Percentiles rank a stretch among this genome's conserved stretches.
phyloP scores from a whole-genome alignment of 169 alveolate species.

The Plasmodium blacklocki region DNA sequence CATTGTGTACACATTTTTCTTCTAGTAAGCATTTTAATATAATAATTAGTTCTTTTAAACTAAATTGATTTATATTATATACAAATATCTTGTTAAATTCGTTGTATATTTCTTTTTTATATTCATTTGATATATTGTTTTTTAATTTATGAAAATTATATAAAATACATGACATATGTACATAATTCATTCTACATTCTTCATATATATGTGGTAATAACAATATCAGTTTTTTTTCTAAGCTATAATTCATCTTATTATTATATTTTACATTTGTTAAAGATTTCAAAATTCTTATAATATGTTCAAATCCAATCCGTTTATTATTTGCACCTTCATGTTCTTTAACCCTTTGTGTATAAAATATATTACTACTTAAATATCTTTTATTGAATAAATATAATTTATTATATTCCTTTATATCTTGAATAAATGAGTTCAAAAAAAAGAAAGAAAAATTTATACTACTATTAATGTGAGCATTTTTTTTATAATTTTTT shows the following conservation, averaged over 20 bases:
- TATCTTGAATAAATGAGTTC: too few species aligned
- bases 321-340: conserved; percentile 6
- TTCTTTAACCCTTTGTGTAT: not conserved
- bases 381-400: too few species aligned
- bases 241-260: conserved; percentile 17
- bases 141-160: conserved; percentile 56
- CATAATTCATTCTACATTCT: conserved; percentile 52
- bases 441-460: not conserved
- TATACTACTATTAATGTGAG: too few species aligned
- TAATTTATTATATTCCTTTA: too few species aligned
- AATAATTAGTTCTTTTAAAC: conserved; percentile 63
- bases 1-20: conserved; percentile 13
- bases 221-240: conserved; percentile 37
- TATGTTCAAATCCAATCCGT: conserved; percentile 40
- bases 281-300: conserved; percentile 35
- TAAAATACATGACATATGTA: conserved; percentile 64
- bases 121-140: conserved; percentile 37
- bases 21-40: conserved; percentile 62
- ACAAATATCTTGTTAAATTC: conserved; percentile 31
- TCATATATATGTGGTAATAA: conserved; percentile 58
- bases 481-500: too few species aligned
- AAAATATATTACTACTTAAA: too few species aligned
- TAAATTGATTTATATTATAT: conserved; percentile 18
- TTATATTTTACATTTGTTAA: conserved; percentile 7
- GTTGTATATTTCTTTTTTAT: conserved; percentile 28